Conservation (phyloP, 176 grass and related monocot genomes). For the Alloteropsis semialata region DNA sequence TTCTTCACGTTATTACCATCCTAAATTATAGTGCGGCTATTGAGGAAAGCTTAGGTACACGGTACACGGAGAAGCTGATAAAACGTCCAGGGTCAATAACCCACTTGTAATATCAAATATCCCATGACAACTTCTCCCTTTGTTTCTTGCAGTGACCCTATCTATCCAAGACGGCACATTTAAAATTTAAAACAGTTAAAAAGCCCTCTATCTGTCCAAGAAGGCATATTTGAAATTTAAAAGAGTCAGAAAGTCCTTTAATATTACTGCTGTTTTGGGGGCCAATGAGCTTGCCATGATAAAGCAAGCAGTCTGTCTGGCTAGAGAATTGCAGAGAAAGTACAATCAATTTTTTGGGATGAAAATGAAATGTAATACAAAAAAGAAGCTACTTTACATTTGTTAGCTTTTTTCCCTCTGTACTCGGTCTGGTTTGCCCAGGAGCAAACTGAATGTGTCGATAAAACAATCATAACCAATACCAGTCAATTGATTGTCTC, state of each 20-base stretch:
- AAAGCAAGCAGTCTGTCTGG: neutral
- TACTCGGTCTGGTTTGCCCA: neutral
- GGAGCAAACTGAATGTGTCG: neutral
- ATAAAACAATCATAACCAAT: neutral
- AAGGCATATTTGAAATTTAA: neutral
- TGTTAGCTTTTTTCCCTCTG: neutral
- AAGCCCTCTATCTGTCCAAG: neutral
- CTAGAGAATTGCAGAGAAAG: neutral
- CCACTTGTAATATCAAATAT: neutral
- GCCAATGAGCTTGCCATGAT: neutral
- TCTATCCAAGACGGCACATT: neutral
- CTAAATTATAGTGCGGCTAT: neutral
- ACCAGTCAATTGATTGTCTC: neutral
- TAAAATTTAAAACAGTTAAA: neutral
- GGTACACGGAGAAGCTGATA: neutral
- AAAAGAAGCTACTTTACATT: neutral
- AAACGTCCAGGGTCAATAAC: neutral
- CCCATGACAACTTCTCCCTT: neutral
- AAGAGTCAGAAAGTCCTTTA: neutral
- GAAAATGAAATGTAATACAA: neutral
- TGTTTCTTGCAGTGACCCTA: neutral
- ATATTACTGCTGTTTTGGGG: neutral
- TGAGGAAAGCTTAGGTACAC: neutral
- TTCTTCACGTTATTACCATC: conserved; percentile 12
- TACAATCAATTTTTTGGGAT: neutral